A percentile compares a stretch with the other conserved stretches of the same genome.
phyloP scores from a whole-genome alignment of 495 filamentous ascomycete species.

The Tuber indicum region DNA sequence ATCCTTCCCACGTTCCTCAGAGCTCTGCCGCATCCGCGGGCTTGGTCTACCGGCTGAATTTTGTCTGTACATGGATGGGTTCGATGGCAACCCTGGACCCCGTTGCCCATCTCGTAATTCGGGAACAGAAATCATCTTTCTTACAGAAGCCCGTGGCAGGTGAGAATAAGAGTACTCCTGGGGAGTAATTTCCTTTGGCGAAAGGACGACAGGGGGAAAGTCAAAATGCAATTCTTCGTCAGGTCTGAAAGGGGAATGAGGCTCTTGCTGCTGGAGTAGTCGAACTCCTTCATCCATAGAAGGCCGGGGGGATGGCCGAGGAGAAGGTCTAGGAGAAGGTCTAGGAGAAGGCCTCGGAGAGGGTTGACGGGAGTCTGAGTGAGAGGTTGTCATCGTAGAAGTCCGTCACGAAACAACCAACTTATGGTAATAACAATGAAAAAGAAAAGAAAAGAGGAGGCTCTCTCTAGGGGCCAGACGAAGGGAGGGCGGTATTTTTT shows the following conservation, averaged over 20 bases:
- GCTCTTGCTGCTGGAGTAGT: constrained; percentile 27
- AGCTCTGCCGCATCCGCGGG: constrained; percentile 17
- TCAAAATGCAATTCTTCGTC: constrained; percentile 35
- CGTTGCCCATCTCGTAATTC: constrained; percentile 21
- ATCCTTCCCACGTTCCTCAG: constrained; percentile 24
- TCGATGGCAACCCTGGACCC: constrained; percentile 15
- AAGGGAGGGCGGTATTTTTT: neutral
- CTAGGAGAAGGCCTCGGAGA: neutral
- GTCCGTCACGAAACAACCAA: neutral
- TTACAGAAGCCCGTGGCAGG: constrained; percentile 26
- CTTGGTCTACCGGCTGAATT: constrained; percentile 30
- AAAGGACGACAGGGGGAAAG: constrained; percentile 31
- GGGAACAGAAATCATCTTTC: constrained; percentile 38
- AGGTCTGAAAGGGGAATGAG: constrained; percentile 37
- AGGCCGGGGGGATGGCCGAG: constrained; percentile 31
- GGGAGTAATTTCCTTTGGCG: constrained; percentile 14
- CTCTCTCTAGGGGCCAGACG: constrained; percentile 27
- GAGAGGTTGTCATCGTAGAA: constrained; percentile 1
- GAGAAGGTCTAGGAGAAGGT: constrained; percentile 14
- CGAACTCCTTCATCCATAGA: constrained; percentile 35
- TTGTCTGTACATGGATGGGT: constrained; percentile 30
- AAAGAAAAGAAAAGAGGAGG: constrained; percentile 27
- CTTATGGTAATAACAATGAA: constrained; percentile 26
- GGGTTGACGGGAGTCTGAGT: neutral
- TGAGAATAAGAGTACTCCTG: constrained; percentile 29